Evolutionary conservation across 2,329 filamentous ascomycete genomes (phyloP), one percentile per base, ranked within the genome.

Genomic region (Verticillium klebahnii): DNA sequence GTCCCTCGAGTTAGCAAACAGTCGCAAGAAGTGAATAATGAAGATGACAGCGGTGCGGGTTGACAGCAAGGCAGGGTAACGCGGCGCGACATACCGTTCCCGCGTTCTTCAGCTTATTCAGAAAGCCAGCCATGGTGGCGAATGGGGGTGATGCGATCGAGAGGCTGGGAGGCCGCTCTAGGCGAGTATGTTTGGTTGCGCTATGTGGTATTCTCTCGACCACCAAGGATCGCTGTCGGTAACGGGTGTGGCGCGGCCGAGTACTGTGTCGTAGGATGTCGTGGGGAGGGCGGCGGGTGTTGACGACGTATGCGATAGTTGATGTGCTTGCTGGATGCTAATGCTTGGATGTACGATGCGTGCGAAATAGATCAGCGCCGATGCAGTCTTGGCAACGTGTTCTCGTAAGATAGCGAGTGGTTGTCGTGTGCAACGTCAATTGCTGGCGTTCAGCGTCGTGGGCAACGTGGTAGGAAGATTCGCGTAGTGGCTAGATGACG

Each of bases 31-130:
- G 61, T 55, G 61, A 55, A 57, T 55, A 60, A 25, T 50, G 19
- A n/a, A n/a, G 8, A 23, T 25, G 45, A 9, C 45, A n/a, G 14
- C 11, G 19, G 11, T 50, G n/a, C 9, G 19, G 45, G 8, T 36
- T 9, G 19, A 3, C 5, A 23, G n/a, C 9, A 14, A 11, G 45
- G 45, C n/a, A 25, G 3, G 11, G n/a, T 1, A 54, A 58, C 59
- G 60, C 55, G 57, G 57, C 56, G 40, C 23, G 66, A 82, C 84
- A 75, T 77, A 87, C 85, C 71, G 78, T 78, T 72, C 80, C 76
- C 67, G 79, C 77, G 68, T 77, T 76, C 74, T 85, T 86, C 70
- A 86, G 80, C 73, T 85, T 87, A 68, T 79, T 84, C 65, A 87
- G 81, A 68, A 88, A 83, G 65, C 82, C 79, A 65, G 84, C 78